Evolutionary conservation across 1,284 basidiomycete species (phyloP).

Genomic region (Kalmanozyma brasiliensis): DNA sequence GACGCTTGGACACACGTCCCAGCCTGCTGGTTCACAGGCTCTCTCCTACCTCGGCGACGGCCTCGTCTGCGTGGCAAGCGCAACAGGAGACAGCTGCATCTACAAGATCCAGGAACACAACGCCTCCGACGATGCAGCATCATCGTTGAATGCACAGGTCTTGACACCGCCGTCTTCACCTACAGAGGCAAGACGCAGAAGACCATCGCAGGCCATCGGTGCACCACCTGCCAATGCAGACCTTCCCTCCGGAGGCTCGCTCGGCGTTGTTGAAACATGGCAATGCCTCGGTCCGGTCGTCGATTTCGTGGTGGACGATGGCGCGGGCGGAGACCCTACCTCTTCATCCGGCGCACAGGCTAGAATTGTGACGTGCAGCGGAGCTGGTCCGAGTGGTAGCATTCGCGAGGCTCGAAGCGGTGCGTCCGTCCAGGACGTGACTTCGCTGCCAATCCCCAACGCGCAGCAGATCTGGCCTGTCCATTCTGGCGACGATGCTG

Average conservation of each 20-base stretch:
- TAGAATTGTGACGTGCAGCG: slow-evolving; percentile 88
- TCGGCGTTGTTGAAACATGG: slow-evolving; percentile 43
- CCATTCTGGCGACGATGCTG: slow-evolving; percentile 8
- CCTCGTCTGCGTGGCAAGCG: slow-evolving; percentile 54
- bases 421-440: slow-evolving; percentile 79
- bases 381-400: slow-evolving; percentile 81
- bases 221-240: slow-evolving; percentile 5
- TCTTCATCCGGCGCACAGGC: slow-evolving; percentile 70
- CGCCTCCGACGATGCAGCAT: slow-evolving; percentile 4
- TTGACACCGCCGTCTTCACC: slow-evolving; percentile 47
- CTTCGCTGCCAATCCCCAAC: slow-evolving; percentile 27
- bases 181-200: slow-evolving; percentile 22
- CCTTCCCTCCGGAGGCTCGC: slow-evolving; percentile 12
- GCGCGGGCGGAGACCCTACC: slow-evolving; percentile 71
- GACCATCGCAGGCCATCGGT: slow-evolving; percentile 14
- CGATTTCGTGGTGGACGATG: slow-evolving; percentile 83
- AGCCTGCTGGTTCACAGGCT: slow-evolving; percentile 48
- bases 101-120: slow-evolving; percentile 31
- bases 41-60: slow-evolving; percentile 58
- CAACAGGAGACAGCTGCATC: slow-evolving; percentile 56
- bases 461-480: slow-evolving; percentile 34
- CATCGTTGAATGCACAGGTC: slow-evolving; percentile 12
- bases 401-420: slow-evolving; percentile 85
- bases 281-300: slow-evolving; percentile 80
- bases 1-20: slow-evolving; percentile 41